These are phyloP conservation scores for Coelastrella sp. DNA, from an alignment of 139 green algal species.

Conservation along the genomic window DNA sequence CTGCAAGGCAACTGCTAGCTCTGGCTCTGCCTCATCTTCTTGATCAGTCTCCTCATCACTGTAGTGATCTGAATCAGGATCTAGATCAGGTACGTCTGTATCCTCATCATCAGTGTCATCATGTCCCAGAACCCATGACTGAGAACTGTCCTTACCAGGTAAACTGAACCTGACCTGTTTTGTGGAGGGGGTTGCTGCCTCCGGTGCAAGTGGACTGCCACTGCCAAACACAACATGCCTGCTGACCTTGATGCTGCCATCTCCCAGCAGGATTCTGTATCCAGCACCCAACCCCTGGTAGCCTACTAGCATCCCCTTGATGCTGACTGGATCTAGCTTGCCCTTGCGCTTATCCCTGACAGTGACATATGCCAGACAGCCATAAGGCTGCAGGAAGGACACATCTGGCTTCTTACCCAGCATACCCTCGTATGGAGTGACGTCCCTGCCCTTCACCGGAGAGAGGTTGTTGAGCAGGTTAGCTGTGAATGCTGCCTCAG, in stretches of 20 bases:
- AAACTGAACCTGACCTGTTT: neutral
- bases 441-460: neutral
- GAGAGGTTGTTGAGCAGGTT: conserved; percentile 21
- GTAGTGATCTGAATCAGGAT: neutral
- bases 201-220: conserved; percentile 10
- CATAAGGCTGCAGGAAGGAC: conserved; percentile 43
- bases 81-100: neutral
- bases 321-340: conserved; percentile 37
- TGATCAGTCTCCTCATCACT: neutral
- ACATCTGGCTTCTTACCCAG: conserved; percentile 43
- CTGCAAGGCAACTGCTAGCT: neutral
- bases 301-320: conserved; percentile 42
- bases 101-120: neutral
- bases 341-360: neutral
- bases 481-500: conserved; percentile 6
- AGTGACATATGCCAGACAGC: conserved; percentile 33
- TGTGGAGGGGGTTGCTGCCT: too few relatives aligned
- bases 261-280: conserved; percentile 33
- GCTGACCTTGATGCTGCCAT: conserved; percentile 6
- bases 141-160: neutral
- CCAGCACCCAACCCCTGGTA: conserved; percentile 24
- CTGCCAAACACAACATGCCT: conserved; percentile 47
- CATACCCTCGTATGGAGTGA: conserved; percentile 46
- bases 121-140: neutral
- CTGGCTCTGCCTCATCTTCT: neutral